Evolutionary conservation across 1,139 yeast species (phyloP).

Genomic region (Yamadazyma membranifaciens): DNA sequence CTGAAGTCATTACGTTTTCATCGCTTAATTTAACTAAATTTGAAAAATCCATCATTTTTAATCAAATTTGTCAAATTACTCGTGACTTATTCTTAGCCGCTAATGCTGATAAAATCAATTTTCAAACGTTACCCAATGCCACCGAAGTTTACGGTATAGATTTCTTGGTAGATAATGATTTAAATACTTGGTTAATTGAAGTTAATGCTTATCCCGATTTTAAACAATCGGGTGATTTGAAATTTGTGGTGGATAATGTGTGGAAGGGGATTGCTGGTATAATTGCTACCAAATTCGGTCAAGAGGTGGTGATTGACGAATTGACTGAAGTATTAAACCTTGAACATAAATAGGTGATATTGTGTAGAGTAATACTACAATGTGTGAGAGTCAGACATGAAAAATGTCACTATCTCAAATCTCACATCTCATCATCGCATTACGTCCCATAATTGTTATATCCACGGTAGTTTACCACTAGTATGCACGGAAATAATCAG

Average conservation of each 20-base stretch:
- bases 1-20: conserved; percentile 67
- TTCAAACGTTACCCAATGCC: conserved; percentile 82
- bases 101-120: conserved; percentile 72
- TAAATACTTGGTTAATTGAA: conserved; percentile 64
- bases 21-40: conserved; percentile 37
- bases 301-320: conserved; percentile 1
- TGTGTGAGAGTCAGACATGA: no score
- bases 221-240: conserved; percentile 88
- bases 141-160: conserved; percentile 89
- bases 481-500: conserved; percentile 16
- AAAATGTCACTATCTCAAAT: neutral
- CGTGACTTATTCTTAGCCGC: conserved; percentile 85
- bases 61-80: conserved; percentile 59
- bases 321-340: conserved; percentile 4
- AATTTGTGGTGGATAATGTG: conserved; percentile 53
- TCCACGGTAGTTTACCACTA: neutral
- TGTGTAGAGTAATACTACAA: neutral
- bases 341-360: neutral
- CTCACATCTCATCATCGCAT: neutral
- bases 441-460: neutral
- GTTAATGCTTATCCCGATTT: conserved; percentile 95
- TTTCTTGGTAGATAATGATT: conserved; percentile 63
- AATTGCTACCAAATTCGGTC: conserved; percentile 1
- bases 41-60: conserved; percentile 37
- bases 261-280: conserved; percentile 5